Evolutionary conservation across 1,139 yeast species (phyloP).

Genomic region (Kluyveromyces sp.): DNA sequence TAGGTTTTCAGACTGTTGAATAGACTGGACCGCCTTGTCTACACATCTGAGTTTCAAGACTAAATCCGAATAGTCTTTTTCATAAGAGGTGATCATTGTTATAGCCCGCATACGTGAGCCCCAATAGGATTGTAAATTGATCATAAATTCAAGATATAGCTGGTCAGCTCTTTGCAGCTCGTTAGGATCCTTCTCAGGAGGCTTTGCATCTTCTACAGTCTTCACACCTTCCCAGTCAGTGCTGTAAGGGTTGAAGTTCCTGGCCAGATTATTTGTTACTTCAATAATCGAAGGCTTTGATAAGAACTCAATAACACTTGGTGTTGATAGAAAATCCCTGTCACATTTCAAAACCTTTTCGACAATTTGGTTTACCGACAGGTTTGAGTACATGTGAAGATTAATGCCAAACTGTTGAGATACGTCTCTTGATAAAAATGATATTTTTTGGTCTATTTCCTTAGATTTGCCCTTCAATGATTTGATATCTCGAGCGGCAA

Average conservation of each 20-base stretch:
- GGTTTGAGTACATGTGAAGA: slow-evolving; percentile 50
- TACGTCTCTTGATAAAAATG: slow-evolving; percentile 61
- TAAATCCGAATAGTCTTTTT: slow-evolving; percentile 65
- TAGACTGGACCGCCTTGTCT: slow-evolving; percentile 57
- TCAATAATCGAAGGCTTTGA: slow-evolving; percentile 64
- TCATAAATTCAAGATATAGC: slow-evolving; percentile 62
- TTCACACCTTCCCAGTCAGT: slow-evolving; percentile 42
- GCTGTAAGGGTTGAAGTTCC: slow-evolving; percentile 61
- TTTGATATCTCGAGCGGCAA: slow-evolving; percentile 74
- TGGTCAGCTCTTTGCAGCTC: slow-evolving; percentile 75
- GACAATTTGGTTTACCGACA: slow-evolving; percentile 52
- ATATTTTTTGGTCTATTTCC: slow-evolving; percentile 43
- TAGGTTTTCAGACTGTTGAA: slow-evolving; percentile 52
- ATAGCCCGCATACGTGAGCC: slow-evolving; percentile 69
- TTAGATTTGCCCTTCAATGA: slow-evolving; percentile 39
- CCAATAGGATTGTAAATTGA: slow-evolving; percentile 76
- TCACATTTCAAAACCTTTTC: slow-evolving; percentile 58
- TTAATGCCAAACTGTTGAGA: slow-evolving; percentile 78
- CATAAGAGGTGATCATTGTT: slow-evolving; percentile 51
- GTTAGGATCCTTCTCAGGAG: slow-evolving; percentile 67
- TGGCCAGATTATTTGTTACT: slow-evolving; percentile 54
- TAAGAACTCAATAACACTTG: slow-evolving; percentile 65
- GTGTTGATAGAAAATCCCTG: slow-evolving; percentile 44
- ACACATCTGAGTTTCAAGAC: slow-evolving; percentile 52
- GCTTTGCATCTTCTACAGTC: slow-evolving; percentile 30